Evolutionary conservation across 139 green algal species (phyloP).

Genomic region (Chlorella sp.): DNA sequence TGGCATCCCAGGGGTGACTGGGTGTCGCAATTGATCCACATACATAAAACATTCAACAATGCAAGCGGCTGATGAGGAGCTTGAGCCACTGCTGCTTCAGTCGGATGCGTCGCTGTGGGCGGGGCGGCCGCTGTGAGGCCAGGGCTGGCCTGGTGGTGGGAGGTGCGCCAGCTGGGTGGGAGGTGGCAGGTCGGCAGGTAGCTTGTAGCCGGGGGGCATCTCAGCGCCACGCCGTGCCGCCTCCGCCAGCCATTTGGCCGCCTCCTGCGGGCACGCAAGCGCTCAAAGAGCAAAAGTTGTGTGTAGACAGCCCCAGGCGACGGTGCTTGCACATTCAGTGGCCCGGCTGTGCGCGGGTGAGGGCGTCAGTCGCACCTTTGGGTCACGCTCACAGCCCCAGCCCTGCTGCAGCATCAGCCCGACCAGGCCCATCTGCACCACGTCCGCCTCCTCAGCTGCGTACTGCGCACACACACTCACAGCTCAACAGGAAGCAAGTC

Average conservation of each 20-base stretch:
- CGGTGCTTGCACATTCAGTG: too few species aligned
- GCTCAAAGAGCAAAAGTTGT: too few species aligned
- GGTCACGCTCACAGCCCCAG: constrained; percentile 1
- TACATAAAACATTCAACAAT: too few species aligned
- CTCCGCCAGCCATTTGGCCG: constrained; percentile 3
- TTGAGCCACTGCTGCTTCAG: too few species aligned
- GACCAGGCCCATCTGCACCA: constrained; percentile 7
- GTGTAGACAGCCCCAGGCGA: too few species aligned
- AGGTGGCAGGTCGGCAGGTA: neutral
- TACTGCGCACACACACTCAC: too few species aligned
- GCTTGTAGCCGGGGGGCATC: constrained; percentile 5
- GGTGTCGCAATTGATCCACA: too few species aligned
- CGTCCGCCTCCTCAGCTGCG: neutral
- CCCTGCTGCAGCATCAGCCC: constrained; percentile 8
- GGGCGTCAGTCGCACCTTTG: neutral
- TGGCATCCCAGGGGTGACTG: neutral
- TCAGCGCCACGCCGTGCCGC: neutral
- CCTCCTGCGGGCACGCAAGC: neutral
- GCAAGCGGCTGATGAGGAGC: too few species aligned
- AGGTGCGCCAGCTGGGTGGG: neutral
- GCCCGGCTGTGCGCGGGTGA: too few species aligned
- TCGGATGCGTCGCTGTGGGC: too few species aligned
- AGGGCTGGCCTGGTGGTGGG: neutral
- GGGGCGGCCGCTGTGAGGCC: too few species aligned
- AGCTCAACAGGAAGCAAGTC: too few species aligned